Evolutionary conservation across 495 filamentous ascomycete genomes (phyloP).

Genomic region (Hypoxylon lenormandii): DNA sequence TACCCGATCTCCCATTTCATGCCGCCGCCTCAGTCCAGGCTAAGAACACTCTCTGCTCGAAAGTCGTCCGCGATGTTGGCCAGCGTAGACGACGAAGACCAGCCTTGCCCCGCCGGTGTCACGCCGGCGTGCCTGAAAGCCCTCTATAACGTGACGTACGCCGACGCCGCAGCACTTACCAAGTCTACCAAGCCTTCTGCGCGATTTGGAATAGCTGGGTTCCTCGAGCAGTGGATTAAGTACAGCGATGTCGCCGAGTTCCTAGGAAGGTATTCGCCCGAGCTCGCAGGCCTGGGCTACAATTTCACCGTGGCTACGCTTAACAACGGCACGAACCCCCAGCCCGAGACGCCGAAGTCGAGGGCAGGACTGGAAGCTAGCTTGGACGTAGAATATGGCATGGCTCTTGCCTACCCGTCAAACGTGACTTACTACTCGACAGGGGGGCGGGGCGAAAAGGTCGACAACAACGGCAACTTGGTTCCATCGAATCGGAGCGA

Average conservation of each 20-base stretch:
- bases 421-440: conserved; percentile 74
- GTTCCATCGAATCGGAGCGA: conserved; percentile 58
- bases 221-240: conserved; percentile 73
- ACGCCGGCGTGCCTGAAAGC: conserved; percentile 55
- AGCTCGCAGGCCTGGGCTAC: conserved; percentile 55
- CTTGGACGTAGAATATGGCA: conserved; percentile 77
- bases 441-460: conserved; percentile 69
- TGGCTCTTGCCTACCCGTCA: conserved; percentile 70
- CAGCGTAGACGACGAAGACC: conserved; percentile 15
- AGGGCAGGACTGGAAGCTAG: conserved; percentile 71
- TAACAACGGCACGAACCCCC: conserved; percentile 69
- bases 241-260: conserved; percentile 69
- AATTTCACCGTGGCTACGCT: conserved; percentile 74
- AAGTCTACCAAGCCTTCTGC: conserved; percentile 43
- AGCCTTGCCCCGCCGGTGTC: conserved; percentile 48
- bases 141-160: conserved; percentile 59
- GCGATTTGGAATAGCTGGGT: conserved; percentile 75
- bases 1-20: conserved; percentile 59
- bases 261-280: conserved; percentile 63
- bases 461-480: conserved; percentile 65
- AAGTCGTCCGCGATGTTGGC: conserved; percentile 17
- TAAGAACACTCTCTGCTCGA: conserved; percentile 7
- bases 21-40: conserved; percentile 39
- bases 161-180: conserved; percentile 25
- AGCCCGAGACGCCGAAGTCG: conserved; percentile 51